Base-by-base conservation (phyloP, 2,329 filamentous ascomycete genomes). In the Pyrenophora graminea region DNA sequence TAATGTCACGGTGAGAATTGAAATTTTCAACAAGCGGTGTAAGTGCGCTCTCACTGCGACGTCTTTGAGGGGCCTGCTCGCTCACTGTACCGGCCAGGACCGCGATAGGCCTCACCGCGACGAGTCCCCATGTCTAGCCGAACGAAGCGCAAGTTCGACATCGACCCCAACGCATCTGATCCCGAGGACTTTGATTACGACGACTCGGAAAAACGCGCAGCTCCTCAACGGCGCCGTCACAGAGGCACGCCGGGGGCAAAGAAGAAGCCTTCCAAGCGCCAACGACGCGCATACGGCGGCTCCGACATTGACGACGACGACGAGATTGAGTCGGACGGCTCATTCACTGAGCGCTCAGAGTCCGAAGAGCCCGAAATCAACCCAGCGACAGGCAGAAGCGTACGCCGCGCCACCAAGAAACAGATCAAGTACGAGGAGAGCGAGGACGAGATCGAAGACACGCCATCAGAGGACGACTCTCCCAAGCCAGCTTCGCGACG, bases 351-450 rank as follows among this genome's bases (percentile, higher is more conserved):
- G 7, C 66, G 64, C 47, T 70, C 70, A 10, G 69, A 73, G 40
- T 73, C 73, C 19, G 77, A 76, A 51, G 79, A 81, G 6, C 71
- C 78, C 1, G 80, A 82, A 62, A 75, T 79, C 51, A 85, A 85
- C 61, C 80, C 81, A 15, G 66, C 64, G 32, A 80, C 82, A 42
- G 84, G 84, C 31, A 76, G 82, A 40, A 77, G 79, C 38, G 78
- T 81, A 58, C 79, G 85, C 56, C 76, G 76, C 51, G 81, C 78
- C n/a, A 79, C 81, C 9, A 80, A 80, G 63, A 81, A 83, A 59
- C 69, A 72, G 19, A 76, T 80, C 38, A 77, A 76, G 27, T 86
- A 86, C 76, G 78, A 83, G 57, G 83, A 85, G 66, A 78, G 75
- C 45, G 78, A 79, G 34, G 77, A 77, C 56, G 71, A 70, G 47